A percentile compares a stretch with the other conserved stretches of the same genome.
These are phyloP conservation scores for Yamadazyma sp. DNA, from an alignment of 805 yeast genomes.

Conservation along the genomic window DNA sequence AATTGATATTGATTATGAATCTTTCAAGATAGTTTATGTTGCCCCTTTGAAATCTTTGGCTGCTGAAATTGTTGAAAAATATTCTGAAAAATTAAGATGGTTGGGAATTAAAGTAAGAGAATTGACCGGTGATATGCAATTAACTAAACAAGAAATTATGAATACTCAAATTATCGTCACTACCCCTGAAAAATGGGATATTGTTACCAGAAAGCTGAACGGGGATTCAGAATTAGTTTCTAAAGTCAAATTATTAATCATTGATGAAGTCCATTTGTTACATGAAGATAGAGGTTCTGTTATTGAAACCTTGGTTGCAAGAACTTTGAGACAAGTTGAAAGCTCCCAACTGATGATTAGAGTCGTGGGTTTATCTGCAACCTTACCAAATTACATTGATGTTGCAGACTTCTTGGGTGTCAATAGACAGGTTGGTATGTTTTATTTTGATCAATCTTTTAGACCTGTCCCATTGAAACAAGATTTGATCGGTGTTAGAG, in stretches of 20 bases:
- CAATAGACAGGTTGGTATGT: slow-evolving; percentile 86
- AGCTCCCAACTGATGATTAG: slow-evolving; percentile 90
- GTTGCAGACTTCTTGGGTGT: slow-evolving; percentile 95
- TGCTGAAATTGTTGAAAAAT: slow-evolving; percentile 93
- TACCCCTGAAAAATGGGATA: slow-evolving; percentile 99
- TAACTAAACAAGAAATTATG: slow-evolving; percentile 71
- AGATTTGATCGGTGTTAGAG: slow-evolving; percentile 80
- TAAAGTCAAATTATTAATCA: slow-evolving; percentile 80
- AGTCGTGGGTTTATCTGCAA: slow-evolving; percentile 92
- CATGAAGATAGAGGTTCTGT: slow-evolving; percentile 99
- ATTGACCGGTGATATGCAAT: slow-evolving; percentile 83
- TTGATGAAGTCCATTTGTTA: slow-evolving; percentile 93
- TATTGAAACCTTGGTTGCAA: slow-evolving; percentile 89
- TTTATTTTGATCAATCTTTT: slow-evolving; percentile 88
- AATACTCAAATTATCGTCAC: slow-evolving; percentile 83
- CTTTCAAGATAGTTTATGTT: slow-evolving; percentile 84
- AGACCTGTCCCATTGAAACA: slow-evolving; percentile 93
- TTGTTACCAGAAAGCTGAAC: slow-evolving; percentile 87
- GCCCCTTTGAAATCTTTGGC: slow-evolving; percentile 96
- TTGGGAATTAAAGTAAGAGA: slow-evolving; percentile 84
- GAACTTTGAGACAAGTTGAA: slow-evolving; percentile 93
- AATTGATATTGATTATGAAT: slow-evolving; percentile 72
- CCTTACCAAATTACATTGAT: slow-evolving; percentile 85
- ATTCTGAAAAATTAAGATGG: slow-evolving; percentile 74
- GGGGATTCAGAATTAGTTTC: slow-evolving; percentile 85